These are phyloP conservation scores for Carpediemonas membranifera DNA, from an alignment of 78 protist genomes.

Conservation along the genomic window DNA sequence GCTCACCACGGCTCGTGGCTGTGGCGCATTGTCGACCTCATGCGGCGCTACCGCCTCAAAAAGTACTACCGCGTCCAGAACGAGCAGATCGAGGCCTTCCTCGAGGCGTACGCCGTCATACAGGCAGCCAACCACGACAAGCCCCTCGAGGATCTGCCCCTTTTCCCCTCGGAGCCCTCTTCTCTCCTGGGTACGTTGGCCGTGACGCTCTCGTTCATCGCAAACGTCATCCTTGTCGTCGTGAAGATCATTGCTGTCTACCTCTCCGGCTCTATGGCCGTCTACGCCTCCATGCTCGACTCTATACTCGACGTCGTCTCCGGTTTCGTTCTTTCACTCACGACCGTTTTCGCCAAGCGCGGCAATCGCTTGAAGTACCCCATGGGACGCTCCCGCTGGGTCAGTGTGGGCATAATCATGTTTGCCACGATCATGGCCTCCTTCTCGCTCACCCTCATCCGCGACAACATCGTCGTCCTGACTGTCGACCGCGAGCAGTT, in stretches of 20 bases:
- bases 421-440: constrained; percentile 63
- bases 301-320: constrained; percentile 51
- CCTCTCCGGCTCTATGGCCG: constrained; percentile 44
- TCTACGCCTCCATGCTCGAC: constrained; percentile 48
- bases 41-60: too few species aligned
- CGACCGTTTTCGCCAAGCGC: constrained; percentile 11
- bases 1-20: too few species aligned
- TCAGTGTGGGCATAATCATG: constrained; percentile 57
- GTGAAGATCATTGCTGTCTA: constrained; percentile 47
- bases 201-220: too few species aligned
- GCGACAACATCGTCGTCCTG: background rate
- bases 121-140: too few species aligned
- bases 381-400: constrained; percentile 55
- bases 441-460: constrained; percentile 40
- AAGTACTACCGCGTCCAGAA: too few species aligned
- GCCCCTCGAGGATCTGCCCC: too few species aligned
- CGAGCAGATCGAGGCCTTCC: too few species aligned
- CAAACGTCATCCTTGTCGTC: constrained; percentile 37
- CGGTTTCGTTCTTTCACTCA: constrained; percentile 49
- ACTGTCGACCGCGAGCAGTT: too few species aligned
- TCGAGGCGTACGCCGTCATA: too few species aligned
- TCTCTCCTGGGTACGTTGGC: too few species aligned
- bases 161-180: too few species aligned
- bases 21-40: too few species aligned
- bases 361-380: constrained; percentile 47